Evolutionary conservation across 2,329 filamentous ascomycete species (phyloP), one percentile per base, ranked within the genome.

Genomic region (Xylariales sp.): DNA sequence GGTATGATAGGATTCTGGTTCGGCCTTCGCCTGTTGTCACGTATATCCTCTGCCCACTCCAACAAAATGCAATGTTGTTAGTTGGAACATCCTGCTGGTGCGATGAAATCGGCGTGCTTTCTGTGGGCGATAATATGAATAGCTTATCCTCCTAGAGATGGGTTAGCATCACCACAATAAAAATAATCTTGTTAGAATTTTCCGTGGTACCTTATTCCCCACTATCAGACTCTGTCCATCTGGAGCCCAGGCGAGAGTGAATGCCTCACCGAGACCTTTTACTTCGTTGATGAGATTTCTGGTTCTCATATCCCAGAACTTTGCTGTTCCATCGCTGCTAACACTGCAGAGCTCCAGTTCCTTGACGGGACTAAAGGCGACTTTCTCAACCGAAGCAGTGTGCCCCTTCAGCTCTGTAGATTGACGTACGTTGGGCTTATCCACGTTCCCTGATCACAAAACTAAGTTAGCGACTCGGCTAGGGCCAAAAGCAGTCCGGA

Each of bases 241-340:
- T 0, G 86, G 85, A 21, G 75, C 75, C 86, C 86, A 91, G 1
- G 76, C 80, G 41, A 91, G 65, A 10, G 81, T 84, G 49, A 86
- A 81, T 4, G 85, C 78, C 46, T 80, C 76, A 6, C 80, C 83
- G 31, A 82, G 67, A 5, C 73, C 74, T 48, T 76, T 81, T 27
- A 87, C 72, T 56, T 87, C 82, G 37, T 84, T 85, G 45, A 83
- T 72, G 50, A 81, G 81, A 2, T 74, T 72, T 55, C 85, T 87
- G 41, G 75, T 83, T 50, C 85, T 71, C 11, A 89, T 84, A 54
- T 91, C 86, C 86, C 86, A 91, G 50, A 91, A 80, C 55, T 84
- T 80, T 43, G 86, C 80, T 21, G 82, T 76, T 2, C 86, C 86
- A 54, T 91, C 86, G 30, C 69, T 75, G 47, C 83, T 85, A 37